Evolutionary conservation across 2,329 filamentous ascomycete species (phyloP).

Genomic region (Cryphonectria japonica): DNA sequence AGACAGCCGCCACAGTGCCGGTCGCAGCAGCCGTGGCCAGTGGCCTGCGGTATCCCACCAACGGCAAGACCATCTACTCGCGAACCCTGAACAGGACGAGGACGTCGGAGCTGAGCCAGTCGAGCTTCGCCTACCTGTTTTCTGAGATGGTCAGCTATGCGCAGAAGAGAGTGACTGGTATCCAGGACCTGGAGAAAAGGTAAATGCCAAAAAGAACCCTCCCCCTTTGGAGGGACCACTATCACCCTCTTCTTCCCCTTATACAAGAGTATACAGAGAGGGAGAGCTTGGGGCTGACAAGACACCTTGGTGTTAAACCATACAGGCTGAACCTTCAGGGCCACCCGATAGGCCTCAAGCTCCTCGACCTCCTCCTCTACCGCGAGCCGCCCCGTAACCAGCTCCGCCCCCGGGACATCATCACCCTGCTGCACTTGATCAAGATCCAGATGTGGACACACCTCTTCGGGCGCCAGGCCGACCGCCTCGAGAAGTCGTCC

Average conservation of each 20-base stretch:
- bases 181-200: constrained; percentile 92
- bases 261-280: not conserved
- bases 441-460: constrained; percentile 90
- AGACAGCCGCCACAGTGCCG: constrained; percentile 42
- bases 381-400: constrained; percentile 73
- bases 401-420: constrained; percentile 81
- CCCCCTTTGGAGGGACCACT: not conserved
- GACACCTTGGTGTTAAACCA: not conserved
- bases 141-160: constrained; percentile 96
- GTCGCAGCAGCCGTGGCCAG: constrained; percentile 19
- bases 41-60: constrained; percentile 85
- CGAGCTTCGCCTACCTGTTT: constrained; percentile 95
- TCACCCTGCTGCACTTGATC: constrained; percentile 92
- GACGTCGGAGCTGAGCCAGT: constrained; percentile 85
- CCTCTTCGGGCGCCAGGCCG: constrained; percentile 87
- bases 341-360: constrained; percentile 89
- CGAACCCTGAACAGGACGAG: constrained; percentile 88
- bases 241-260: constrained; percentile 15
- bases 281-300: not conserved
- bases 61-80: constrained; percentile 97
- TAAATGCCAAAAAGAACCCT: constrained; percentile 47
- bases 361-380: constrained; percentile 93
- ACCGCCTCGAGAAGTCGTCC: constrained; percentile 87
- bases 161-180: constrained; percentile 85
- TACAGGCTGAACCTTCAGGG: constrained; percentile 86